Percentiles rank a stretch among this genome's conserved stretches.
These are phyloP conservation scores for Emydomyces testavorans DNA, from an alignment of 2,329 filamentous ascomycete genomes.

Conservation along the genomic window DNA sequence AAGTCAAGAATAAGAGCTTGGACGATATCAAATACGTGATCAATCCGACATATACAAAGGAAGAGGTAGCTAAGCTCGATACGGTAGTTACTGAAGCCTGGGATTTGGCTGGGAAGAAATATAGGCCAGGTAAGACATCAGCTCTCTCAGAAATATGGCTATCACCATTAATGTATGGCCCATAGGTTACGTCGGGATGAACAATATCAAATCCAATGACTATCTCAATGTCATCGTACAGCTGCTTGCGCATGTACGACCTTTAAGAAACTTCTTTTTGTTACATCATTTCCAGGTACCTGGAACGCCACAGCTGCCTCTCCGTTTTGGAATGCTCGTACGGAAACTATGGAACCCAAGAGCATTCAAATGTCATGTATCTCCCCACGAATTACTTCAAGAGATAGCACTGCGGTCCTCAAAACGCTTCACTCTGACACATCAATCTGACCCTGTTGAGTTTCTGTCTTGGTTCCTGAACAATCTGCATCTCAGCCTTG, in stretches of 20 bases:
- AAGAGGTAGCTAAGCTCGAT: slow-evolving; percentile 72
- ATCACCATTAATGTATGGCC: slow-evolving; percentile 4
- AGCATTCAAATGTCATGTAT: slow-evolving; percentile 93
- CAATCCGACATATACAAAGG: slow-evolving; percentile 71
- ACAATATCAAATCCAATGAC: slow-evolving; percentile 99
- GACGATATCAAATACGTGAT: slow-evolving; percentile 98
- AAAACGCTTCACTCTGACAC: slow-evolving; percentile 82
- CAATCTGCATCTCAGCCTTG: slow-evolving; percentile 80
- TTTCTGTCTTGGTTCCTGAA: slow-evolving; percentile 98
- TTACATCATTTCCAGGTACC: slow-evolving; percentile 62
- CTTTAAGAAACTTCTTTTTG: slow-evolving; percentile 83
- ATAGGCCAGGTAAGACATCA: slow-evolving; percentile 54
- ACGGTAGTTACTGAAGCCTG: slow-evolving; percentile 48
- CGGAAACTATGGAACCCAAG: slow-evolving; percentile 97
- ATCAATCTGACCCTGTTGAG: slow-evolving; percentile 89
- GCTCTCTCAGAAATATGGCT: background rate
- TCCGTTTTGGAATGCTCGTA: slow-evolving; percentile 77
- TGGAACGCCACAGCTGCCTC: slow-evolving; percentile 63
- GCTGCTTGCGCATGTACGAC: slow-evolving; percentile 76
- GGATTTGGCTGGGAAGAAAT: slow-evolving; percentile 72
- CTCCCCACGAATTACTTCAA: slow-evolving; percentile 90
- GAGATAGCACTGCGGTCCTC: slow-evolving; percentile 82
- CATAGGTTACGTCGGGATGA: slow-evolving; percentile 82
- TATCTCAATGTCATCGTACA: slow-evolving; percentile 95
- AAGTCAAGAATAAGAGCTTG: slow-evolving; percentile 84